phyloP scores from a whole-genome alignment of 192 early-diverging fungal genomes.

The Coemansia sp. region DNA sequence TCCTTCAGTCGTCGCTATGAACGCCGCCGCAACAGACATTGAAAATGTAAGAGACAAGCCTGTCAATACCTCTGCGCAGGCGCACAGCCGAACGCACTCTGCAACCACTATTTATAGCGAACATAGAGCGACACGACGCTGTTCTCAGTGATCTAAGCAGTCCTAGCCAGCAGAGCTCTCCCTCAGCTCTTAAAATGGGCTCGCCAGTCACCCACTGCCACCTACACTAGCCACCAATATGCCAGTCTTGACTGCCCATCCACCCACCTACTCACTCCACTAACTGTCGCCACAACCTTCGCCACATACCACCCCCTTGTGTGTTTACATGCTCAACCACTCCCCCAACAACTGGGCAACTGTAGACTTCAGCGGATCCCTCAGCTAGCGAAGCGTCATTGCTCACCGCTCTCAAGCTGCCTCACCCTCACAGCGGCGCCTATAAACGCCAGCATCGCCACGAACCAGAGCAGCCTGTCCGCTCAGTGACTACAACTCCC shows the following conservation, averaged over 20 bases:
- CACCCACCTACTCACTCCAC: background rate
- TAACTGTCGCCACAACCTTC: background rate
- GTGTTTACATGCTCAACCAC: background rate
- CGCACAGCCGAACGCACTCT: slow-evolving; percentile 39
- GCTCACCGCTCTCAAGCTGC: slow-evolving; percentile 2
- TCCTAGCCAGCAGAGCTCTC: background rate
- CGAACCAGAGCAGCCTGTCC: background rate
- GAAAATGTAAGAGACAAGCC: slow-evolving; percentile 40
- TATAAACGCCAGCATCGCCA: slow-evolving; percentile 4
- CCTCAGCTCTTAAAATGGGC: background rate
- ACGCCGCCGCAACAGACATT: background rate
- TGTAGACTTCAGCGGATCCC: background rate
- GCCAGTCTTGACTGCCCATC: background rate
- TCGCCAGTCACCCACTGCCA: background rate
- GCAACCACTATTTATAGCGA: slow-evolving; percentile 18
- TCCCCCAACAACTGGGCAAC: background rate
- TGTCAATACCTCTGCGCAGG: background rate
- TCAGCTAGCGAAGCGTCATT: background rate
- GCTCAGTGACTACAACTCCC: background rate
- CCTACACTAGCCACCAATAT: slow-evolving; percentile 1
- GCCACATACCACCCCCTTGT: background rate
- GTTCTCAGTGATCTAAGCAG: slow-evolving; percentile 9
- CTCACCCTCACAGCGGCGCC: background rate
- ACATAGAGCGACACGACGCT: slow-evolving; percentile 14
- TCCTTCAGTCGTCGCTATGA: background rate